Evolutionary conservation across 2,329 filamentous ascomycete genomes (phyloP).

Genomic region (Aspergillus amoenus): DNA sequence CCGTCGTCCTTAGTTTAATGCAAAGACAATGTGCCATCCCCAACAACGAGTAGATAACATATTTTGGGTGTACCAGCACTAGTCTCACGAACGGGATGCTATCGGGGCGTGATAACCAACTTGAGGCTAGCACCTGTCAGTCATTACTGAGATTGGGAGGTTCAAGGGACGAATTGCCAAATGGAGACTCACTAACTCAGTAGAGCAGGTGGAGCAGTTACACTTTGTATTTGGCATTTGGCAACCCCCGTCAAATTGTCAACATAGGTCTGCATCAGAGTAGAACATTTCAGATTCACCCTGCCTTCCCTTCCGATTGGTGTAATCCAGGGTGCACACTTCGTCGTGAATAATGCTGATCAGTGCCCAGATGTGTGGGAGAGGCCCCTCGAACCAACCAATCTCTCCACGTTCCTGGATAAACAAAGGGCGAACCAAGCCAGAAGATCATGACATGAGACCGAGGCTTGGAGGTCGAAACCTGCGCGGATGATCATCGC

Average conservation of each 20-base stretch:
- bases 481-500: constrained; percentile 4
- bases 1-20: neutral
- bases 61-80: too few relatives aligned
- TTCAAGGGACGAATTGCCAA: neutral
- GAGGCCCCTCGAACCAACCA: neutral
- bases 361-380: neutral
- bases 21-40: neutral
- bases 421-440: neutral
- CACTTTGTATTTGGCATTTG: neutral
- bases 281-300: neutral
- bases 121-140: constrained; percentile 1
- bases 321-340: neutral
- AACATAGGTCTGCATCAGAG: neutral
- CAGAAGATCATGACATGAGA: neutral
- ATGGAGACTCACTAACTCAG: neutral
- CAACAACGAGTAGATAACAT: neutral
- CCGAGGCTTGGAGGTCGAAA: neutral
- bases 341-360: neutral
- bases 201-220: neutral
- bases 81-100: neutral
- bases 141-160: constrained; percentile 13
- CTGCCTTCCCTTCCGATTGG: neutral
- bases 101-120: neutral
- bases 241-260: neutral
- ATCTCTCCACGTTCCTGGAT: neutral